phyloP scores from a whole-genome alignment of 2,329 filamentous ascomycete species.

The Alternaria longipes region DNA sequence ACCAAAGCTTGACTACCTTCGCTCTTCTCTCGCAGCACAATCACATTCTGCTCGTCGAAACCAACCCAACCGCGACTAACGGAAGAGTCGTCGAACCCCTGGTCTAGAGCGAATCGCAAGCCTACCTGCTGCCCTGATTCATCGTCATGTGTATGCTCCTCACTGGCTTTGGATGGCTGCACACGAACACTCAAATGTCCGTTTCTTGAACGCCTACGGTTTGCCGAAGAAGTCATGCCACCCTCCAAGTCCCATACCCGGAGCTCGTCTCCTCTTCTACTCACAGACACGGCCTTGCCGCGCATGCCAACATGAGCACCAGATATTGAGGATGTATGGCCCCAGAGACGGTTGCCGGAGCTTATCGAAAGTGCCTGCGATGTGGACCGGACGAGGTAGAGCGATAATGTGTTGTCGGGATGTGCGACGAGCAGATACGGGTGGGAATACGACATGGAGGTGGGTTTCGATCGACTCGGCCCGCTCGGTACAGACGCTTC shows the following conservation, averaged over 20 bases:
- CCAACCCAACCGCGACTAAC: slow-evolving; percentile 74
- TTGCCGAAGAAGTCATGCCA: slow-evolving; percentile 60
- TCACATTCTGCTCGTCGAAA: slow-evolving; percentile 92
- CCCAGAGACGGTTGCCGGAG: slow-evolving; percentile 81
- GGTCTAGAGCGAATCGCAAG: slow-evolving; percentile 47
- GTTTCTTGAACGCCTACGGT: slow-evolving; percentile 53
- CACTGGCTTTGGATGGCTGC: slow-evolving; percentile 49
- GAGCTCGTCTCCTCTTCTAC: slow-evolving; percentile 71
- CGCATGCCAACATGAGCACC: slow-evolving; percentile 84
- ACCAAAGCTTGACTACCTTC: slow-evolving; percentile 76
- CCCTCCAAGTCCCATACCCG: slow-evolving; percentile 91
- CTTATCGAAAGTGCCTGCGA: slow-evolving; percentile 72
- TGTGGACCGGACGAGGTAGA: slow-evolving; percentile 82
- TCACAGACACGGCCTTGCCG: slow-evolving; percentile 91
- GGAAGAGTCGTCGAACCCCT: slow-evolving; percentile 51
- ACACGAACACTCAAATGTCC: slow-evolving; percentile 65
- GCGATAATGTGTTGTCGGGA: slow-evolving; percentile 84
- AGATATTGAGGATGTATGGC: slow-evolving; percentile 88
- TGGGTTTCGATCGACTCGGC: slow-evolving; percentile 52
- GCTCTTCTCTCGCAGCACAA: slow-evolving; percentile 77
- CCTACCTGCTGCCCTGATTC: slow-evolving; percentile 39
- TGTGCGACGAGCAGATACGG: slow-evolving; percentile 87
- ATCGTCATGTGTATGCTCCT: slow-evolving; percentile 30
- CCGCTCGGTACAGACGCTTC: slow-evolving; percentile 27
- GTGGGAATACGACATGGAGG: slow-evolving; percentile 68